Percentiles rank a stretch among this genome's conserved stretches.
Evolutionary conservation across 305 asterid species (phyloP).

Genomic region (Withania somnifera): DNA sequence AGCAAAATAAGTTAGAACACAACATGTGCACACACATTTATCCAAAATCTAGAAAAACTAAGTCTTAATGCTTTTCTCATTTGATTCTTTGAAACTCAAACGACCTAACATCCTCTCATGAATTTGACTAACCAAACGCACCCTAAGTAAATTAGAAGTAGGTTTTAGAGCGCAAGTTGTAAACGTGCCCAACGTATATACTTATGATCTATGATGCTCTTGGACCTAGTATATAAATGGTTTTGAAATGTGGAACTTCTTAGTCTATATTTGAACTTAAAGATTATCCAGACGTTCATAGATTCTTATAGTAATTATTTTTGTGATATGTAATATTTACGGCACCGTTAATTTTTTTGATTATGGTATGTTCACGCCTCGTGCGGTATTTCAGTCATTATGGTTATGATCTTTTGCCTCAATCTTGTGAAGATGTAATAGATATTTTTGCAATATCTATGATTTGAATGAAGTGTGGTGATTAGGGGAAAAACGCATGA

Average conservation of each 20-base stretch:
- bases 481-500: too few species aligned
- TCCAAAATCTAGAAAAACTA: background rate
- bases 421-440: too few species aligned
- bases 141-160: background rate
- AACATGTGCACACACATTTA: background rate
- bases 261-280: background rate
- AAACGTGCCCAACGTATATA: background rate
- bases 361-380: background rate
- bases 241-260: background rate
- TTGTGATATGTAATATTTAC: background rate
- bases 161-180: background rate
- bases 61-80: background rate
- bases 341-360: background rate
- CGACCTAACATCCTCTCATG: background rate
- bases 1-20: too few species aligned
- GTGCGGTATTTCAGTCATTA: background rate
- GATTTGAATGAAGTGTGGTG: too few species aligned
- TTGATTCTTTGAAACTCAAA: background rate
- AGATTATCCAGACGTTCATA: background rate
- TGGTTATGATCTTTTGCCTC: background rate
- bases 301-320: background rate
- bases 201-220: background rate
- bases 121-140: too few species aligned
- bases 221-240: background rate
- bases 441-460: too few species aligned